Base-by-base conservation (phyloP, 768 basidiomycete species). In the Leccinum aurantiacum region DNA sequence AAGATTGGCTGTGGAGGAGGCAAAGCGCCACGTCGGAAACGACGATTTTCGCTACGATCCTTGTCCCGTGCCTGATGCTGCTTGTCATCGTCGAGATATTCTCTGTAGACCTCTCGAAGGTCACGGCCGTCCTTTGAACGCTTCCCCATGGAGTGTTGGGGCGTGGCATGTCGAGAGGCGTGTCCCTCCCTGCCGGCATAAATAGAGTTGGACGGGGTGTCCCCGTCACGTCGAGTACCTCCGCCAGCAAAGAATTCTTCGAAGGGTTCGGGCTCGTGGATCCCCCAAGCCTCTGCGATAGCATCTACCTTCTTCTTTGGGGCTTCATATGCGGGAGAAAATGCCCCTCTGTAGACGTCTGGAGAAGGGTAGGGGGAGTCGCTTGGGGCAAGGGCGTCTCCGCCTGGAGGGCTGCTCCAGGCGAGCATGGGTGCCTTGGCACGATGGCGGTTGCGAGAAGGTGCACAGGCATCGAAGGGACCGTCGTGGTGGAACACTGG, bases 401-500 rank as follows among this genome's bases (percentile, higher is more conserved):
- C 80, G 27, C 73, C 79, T 29, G 72, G 75, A 11, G 71, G 65
- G 33, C 64, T 65, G 61, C 74, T 79, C 91, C 90, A 95, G 27
- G 92, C 90, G 63, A 86, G 79, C 85, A 95, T 88, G 51, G 92
- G 92, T 10, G 93, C 92, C 69, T 85, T 87, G 69, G 81, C 84
- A 65, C 82, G 86, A 66, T 90, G 85, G 50, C 85, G 84, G 77
- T 95, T 95, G 68, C 93, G 89, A 51, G 92, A 93, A 1, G 92
- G 92, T 3, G 92, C 92, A 70, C 91, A 93, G 29, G 92, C 93
- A 70, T 95, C 92, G 71, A 94, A 95, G 13, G 92, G 93, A 31
- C 92, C 92, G 68, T 94, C 93, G 68, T 95, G 92, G 69, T 95
- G 92, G 76, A 94, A 91, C 85, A 91, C 92, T 94, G 64, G 55